A percentile compares a stretch with the other conserved stretches of the same genome.
phyloP scores from a whole-genome alignment of 352 stramenopile genomes.

The Globisporangium yorkense region DNA sequence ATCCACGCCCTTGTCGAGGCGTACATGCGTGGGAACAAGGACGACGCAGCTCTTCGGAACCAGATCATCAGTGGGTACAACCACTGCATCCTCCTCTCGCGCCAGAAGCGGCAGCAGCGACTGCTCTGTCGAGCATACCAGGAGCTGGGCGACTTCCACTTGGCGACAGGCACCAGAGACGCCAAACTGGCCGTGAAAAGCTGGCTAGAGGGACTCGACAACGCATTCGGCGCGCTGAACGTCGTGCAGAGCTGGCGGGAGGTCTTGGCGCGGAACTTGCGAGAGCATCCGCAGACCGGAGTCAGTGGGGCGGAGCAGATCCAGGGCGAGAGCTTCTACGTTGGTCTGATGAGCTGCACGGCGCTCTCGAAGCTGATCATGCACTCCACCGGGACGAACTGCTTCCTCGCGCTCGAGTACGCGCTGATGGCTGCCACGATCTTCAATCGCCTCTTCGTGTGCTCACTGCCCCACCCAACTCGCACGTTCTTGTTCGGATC shows the following conservation, averaged over 20 bases:
- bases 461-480: conserved; percentile 53
- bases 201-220: conserved; percentile 74
- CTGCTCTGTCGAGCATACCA: conserved; percentile 55
- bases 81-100: conserved; percentile 42
- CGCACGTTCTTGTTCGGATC: conserved; percentile 52
- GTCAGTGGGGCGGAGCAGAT: conserved; percentile 22
- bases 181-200: conserved; percentile 35
- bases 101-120: conserved; percentile 63
- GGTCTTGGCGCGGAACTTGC: conserved; percentile 18
- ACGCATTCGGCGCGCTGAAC: conserved; percentile 55
- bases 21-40: conserved; percentile 21
- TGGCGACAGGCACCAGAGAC: conserved; percentile 29
- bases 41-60: conserved; percentile 11
- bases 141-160: conserved; percentile 70
- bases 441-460: conserved; percentile 51
- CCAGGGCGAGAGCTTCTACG: conserved; percentile 50
- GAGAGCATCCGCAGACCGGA: conserved; percentile 15
- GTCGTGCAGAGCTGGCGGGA: conserved; percentile 45
- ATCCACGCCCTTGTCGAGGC: conserved; percentile 42
- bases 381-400: conserved; percentile 24
- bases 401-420: conserved; percentile 44
- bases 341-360: conserved; percentile 42
- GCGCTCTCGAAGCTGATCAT: conserved; percentile 54
- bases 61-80: conserved; percentile 34
- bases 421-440: conserved; percentile 57